Percentiles rank a stretch among this genome's conserved stretches.
Evolutionary conservation across 2,329 filamentous ascomycete species (phyloP).

Genomic region (Colletotrichum somersetense): DNA sequence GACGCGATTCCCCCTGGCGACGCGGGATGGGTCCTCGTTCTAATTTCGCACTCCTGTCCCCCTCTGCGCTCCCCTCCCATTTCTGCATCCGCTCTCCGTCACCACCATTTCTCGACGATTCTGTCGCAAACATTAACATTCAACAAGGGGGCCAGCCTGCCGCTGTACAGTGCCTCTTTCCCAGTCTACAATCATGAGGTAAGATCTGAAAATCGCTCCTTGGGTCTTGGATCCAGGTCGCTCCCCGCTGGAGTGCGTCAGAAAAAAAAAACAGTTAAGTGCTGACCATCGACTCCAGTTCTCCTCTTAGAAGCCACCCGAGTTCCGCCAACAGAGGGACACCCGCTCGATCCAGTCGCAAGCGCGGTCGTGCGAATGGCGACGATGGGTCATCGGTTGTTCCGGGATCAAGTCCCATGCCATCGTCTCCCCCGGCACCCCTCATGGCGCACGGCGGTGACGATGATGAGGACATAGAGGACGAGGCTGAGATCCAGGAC

Average conservation of each 20-base stretch:
- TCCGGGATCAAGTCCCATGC: slow-evolving; percentile 71
- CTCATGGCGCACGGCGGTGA: slow-evolving; percentile 76
- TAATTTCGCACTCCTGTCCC: slow-evolving; percentile 38
- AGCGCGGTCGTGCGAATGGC: slow-evolving; percentile 66
- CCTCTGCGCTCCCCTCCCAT: slow-evolving; percentile 16
- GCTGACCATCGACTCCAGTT: slow-evolving; percentile 65
- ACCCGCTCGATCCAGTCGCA: slow-evolving; percentile 63
- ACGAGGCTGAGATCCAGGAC: slow-evolving; percentile 78
- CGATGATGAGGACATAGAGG: slow-evolving; percentile 78
- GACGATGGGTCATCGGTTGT: slow-evolving; percentile 66
- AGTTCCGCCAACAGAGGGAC: slow-evolving; percentile 85
- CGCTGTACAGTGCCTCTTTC: slow-evolving; percentile 3
- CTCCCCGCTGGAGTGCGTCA: neutral
- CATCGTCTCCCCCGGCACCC: slow-evolving; percentile 75
- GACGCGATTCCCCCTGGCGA: slow-evolving; percentile 36
- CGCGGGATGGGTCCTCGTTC: slow-evolving; percentile 36
- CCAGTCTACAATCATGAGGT: slow-evolving; percentile 50
- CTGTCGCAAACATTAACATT: slow-evolving; percentile 20
- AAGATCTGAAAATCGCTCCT: slow-evolving; percentile 15
- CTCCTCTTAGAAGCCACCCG: slow-evolving; percentile 84
- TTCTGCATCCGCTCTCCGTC: slow-evolving; percentile 29
- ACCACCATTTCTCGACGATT: slow-evolving; percentile 3
- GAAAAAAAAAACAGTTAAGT: slow-evolving; percentile 18
- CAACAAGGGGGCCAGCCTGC: slow-evolving; percentile 1
- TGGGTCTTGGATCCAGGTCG: neutral